Evolutionary conservation across 2,329 filamentous ascomycete genomes (phyloP).

Genomic region (Didymella pinodella): DNA sequence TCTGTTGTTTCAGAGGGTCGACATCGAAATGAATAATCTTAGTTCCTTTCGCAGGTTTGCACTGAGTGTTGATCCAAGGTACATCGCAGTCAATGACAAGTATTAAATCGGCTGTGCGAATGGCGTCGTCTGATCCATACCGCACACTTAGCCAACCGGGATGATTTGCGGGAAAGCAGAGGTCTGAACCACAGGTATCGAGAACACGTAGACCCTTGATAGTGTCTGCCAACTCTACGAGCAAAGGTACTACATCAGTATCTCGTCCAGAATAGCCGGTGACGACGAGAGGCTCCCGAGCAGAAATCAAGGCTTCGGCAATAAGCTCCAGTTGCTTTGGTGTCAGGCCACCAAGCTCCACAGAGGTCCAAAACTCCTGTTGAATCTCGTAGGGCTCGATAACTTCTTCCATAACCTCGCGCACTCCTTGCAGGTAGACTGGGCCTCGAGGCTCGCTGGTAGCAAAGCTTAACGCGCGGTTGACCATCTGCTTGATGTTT

Average conservation of each 20-base stretch:
- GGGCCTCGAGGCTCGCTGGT: conserved; percentile 79
- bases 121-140: conserved; percentile 76
- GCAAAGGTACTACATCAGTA: conserved; percentile 65
- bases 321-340: conserved; percentile 64
- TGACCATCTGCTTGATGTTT: conserved; percentile 90
- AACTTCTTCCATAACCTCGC: conserved; percentile 85
- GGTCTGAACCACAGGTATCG: conserved; percentile 79
- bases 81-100: conserved; percentile 89
- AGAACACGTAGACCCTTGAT: conserved; percentile 74
- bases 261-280: conserved; percentile 77
- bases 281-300: conserved; percentile 72
- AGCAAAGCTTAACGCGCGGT: conserved; percentile 82
- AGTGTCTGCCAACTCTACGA: conserved; percentile 72
- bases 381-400: conserved; percentile 67
- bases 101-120: conserved; percentile 82
- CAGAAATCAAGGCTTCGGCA: conserved; percentile 67
- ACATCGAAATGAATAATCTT: conserved; percentile 71
- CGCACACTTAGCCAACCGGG: conserved; percentile 67
- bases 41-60: conserved; percentile 61
- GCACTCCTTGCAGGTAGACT: conserved; percentile 78
- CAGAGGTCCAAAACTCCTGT: conserved; percentile 74
- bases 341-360: conserved; percentile 71
- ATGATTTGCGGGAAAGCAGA: conserved; percentile 74
- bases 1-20: conserved; percentile 70
- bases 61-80: conserved; percentile 85